Percentiles rank a stretch among this genome's conserved stretches.
Evolutionary conservation across 495 filamentous ascomycete species (phyloP).

Genomic region (Margaritispora aquatica): DNA sequence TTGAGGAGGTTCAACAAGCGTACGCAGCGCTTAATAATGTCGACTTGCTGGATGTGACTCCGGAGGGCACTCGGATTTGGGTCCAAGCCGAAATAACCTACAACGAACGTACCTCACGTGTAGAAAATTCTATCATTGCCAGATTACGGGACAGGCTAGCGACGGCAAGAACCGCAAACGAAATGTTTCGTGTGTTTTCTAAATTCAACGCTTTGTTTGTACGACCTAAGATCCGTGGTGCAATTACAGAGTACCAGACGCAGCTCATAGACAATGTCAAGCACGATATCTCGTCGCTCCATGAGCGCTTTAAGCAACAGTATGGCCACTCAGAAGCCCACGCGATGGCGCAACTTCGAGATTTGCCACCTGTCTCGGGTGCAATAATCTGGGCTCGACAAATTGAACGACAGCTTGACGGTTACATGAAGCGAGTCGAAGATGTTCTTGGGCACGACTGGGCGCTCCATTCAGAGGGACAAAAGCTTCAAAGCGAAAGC

Average conservation of each 20-base stretch:
- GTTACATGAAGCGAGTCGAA: constrained; percentile 97
- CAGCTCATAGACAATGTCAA: constrained; percentile 97
- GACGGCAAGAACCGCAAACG: constrained; percentile 91
- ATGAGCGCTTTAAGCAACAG: constrained; percentile 97
- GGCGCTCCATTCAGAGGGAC: constrained; percentile 88
- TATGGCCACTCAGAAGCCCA: constrained; percentile 97
- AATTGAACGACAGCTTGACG: constrained; percentile 89
- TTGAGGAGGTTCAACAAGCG: constrained; percentile 89
- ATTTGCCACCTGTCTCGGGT: constrained; percentile 90
- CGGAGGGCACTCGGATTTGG: constrained; percentile 84
- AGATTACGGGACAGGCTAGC: constrained; percentile 87
- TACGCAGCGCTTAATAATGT: constrained; percentile 91
- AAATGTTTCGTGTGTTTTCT: constrained; percentile 99
- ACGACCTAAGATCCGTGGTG: constrained; percentile 92
- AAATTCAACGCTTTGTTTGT: constrained; percentile 99
- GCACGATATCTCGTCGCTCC: constrained; percentile 82
- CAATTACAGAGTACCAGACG: constrained; percentile 95
- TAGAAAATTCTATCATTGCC: constrained; percentile 98
- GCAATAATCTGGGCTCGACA: constrained; percentile 96
- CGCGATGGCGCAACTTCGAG: constrained; percentile 92
- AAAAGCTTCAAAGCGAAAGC: constrained; percentile 85
- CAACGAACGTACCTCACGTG: constrained; percentile 91
- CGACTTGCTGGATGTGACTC: constrained; percentile 87
- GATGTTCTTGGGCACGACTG: constrained; percentile 91
- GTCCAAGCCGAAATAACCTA: constrained; percentile 88